phyloP scores from a whole-genome alignment of 805 yeast species.

The Monosporozyma aerobia region DNA sequence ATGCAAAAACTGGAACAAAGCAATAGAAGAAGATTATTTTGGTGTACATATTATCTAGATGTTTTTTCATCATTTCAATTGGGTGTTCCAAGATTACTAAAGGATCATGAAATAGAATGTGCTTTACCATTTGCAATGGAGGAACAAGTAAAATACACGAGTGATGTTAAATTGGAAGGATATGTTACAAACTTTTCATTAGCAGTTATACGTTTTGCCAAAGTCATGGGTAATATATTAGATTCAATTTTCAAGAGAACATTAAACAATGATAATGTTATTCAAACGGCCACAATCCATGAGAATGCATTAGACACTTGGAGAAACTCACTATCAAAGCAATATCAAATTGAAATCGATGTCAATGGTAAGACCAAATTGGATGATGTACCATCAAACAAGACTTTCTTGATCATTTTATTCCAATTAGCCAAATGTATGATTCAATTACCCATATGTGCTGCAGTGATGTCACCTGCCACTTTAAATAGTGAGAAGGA shows the following conservation, averaged over 20 bases:
- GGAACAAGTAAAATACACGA: not conserved
- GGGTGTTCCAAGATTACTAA: constrained; percentile 74
- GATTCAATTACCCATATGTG: constrained; percentile 56
- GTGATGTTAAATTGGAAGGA: constrained; percentile 47
- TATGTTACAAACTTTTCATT: constrained; percentile 57
- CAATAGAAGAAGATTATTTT: constrained; percentile 70
- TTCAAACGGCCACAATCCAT: constrained; percentile 28
- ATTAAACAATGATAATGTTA: constrained; percentile 24
- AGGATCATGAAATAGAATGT: constrained; percentile 79
- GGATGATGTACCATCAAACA: constrained; percentile 34
- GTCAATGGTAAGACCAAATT: constrained; percentile 38
- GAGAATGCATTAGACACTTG: constrained; percentile 73
- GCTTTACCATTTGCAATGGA: constrained; percentile 46
- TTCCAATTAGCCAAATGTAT: constrained; percentile 56
- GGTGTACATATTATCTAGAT: constrained; percentile 77
- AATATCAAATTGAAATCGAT: constrained; percentile 55
- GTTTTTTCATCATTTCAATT: constrained; percentile 62
- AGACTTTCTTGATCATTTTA: constrained; percentile 44
- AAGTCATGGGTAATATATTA: constrained; percentile 62
- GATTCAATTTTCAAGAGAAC: constrained; percentile 61
- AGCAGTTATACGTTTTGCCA: constrained; percentile 57
- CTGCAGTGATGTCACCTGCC: constrained; percentile 17
- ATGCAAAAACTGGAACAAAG: constrained; percentile 67
- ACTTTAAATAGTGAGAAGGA: not conserved
- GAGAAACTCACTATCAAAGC: constrained; percentile 60